Evolutionary conservation across 306 rosid genomes (phyloP), one percentile per base, ranked within the genome.

Genomic region (Lupinus albus): DNA sequence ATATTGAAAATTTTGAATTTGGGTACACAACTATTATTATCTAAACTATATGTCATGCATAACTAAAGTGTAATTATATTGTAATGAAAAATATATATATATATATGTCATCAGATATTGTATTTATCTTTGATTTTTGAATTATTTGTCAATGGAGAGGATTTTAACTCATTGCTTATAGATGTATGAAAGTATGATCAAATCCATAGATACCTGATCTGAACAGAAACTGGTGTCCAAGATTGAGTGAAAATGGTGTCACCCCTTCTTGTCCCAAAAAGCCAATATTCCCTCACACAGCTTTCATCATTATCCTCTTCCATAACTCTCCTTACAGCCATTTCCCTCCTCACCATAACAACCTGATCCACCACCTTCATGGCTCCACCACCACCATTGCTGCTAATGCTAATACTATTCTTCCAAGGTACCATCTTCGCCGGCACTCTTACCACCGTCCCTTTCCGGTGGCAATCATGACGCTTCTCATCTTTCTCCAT

Each of bases 181-280:
- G n/a, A n/a, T n/a, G n/a, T n/a, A n/a, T n/a, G n/a, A n/a, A n/a
- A n/a, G n/a, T n/a, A n/a, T n/a, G n/a, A n/a, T n/a, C n/a, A n/a
- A n/a, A n/a, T n/a, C 14, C 0, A 48, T 12, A 47, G 47, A 7
- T 51, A 93, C 99, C 96, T 88, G 78, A 80, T 81, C 52, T 67
- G 50, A 49, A 11, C 70, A 14, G 83, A 65, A 63, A 79, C 66
- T 0, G 97, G 94, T 6, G 87, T 65, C 99, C 99, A 90, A 16
- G 86, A 82, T 71, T 88, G 97, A 1, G 97, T 88, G 71, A 93
- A 93, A 45, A 90, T 82, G n/a, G 78, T 77, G 57, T 84, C 88
- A 18, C 92, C 92, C 67, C 94, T 83, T 3, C 52, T 72, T 9
- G 87, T 78, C 9, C 66, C 74, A 5, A 88, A 82, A 32, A 93